A percentile compares a stretch with the other conserved stretches of the same genome.
Conservation (phyloP, 805 yeast genomes). For the Candida michaelii region DNA sequence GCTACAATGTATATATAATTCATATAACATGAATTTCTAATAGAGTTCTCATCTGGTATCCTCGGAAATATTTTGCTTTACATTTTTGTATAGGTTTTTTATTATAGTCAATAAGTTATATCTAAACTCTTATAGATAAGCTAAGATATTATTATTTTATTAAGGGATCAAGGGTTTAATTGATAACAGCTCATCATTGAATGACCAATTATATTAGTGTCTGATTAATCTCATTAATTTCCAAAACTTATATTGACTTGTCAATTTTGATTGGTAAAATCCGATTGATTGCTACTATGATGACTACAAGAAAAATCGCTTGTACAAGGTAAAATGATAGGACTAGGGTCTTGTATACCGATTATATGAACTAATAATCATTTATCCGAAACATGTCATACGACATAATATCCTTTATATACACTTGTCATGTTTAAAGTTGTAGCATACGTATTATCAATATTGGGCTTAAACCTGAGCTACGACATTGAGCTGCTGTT, state of each 20-base stretch:
- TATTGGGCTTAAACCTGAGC: not conserved
- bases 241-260: not conserved
- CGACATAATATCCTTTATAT: constrained; percentile 1
- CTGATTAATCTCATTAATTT: too few species aligned
- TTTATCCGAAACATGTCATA: not conserved
- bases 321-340: not conserved
- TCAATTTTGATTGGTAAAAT: not conserved
- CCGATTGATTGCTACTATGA: constrained; percentile 4
- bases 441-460: not conserved
- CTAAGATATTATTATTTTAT: too few species aligned
- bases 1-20: not conserved
- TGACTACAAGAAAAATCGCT: not conserved
- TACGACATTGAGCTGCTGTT: constrained; percentile 4
- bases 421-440: not conserved
- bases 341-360: not conserved
- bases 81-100: too few species aligned
- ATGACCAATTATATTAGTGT: too few species aligned
- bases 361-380: not conserved
- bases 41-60: not conserved
- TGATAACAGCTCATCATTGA: too few species aligned
- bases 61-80: constrained; percentile 1
- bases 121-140: too few species aligned
- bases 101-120: too few species aligned
- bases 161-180: too few species aligned
- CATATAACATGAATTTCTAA: not conserved